These are phyloP conservation scores for Asparagopsis taxiformis DNA, from an alignment of 31 red algal species.

Conservation along the genomic window DNA sequence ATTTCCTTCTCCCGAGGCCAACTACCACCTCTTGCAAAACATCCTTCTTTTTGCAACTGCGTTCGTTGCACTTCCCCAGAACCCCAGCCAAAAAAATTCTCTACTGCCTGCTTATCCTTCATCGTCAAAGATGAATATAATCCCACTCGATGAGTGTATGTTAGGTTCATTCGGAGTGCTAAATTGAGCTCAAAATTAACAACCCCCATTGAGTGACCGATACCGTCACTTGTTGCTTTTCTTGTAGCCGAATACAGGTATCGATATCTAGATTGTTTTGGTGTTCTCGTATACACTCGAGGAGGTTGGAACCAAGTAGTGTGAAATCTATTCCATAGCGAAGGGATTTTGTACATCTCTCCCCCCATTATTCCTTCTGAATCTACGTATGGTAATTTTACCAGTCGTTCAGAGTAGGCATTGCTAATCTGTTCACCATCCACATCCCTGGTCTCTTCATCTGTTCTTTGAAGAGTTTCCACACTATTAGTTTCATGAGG, in stretches of 20 bases:
- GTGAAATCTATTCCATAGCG: conserved; percentile 40
- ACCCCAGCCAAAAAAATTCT: conserved; percentile 73
- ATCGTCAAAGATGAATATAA: conserved; percentile 54
- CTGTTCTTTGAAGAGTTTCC: too few relatives aligned
- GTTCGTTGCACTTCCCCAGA: conserved; percentile 33
- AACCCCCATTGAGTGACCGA: conserved; percentile 69
- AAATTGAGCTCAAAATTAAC: conserved; percentile 65
- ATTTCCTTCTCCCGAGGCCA: conserved; percentile 30
- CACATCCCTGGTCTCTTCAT: too few relatives aligned
- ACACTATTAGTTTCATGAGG: too few relatives aligned
- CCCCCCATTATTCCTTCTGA: conserved; percentile 30
- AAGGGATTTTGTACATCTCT: conserved; percentile 20
- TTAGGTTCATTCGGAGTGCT: conserved; percentile 44
- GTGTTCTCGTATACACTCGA: conserved; percentile 7
- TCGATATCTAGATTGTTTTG: conserved; percentile 48
- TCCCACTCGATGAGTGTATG: conserved; percentile 70
- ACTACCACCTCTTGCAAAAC: conserved; percentile 21
- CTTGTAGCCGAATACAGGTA: conserved; percentile 47
- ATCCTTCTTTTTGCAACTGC: conserved; percentile 45
- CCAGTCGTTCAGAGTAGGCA: background rate
- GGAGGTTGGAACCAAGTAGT: conserved; percentile 43
- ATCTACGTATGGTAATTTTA: background rate
- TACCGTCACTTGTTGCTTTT: conserved; percentile 54
- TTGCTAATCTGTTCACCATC: too few relatives aligned
- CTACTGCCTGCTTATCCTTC: conserved; percentile 38